These are phyloP conservation scores for Scleromitrula shiraiana DNA, from an alignment of 2,329 filamentous ascomycete genomes.

Conservation along the genomic window DNA sequence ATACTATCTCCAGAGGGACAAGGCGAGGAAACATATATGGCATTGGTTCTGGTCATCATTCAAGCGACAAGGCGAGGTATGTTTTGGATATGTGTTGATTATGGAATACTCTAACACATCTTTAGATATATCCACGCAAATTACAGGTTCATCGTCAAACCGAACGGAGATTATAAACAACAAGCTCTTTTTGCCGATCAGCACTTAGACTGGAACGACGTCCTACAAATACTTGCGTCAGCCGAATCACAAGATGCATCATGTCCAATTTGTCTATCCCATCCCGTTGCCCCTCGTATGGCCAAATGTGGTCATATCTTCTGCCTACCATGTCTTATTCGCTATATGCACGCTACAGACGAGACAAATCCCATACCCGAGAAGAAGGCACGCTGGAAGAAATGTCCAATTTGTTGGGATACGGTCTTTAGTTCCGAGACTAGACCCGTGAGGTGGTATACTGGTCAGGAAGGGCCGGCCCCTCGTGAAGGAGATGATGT, in stretches of 20 bases:
- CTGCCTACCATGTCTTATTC: conserved; percentile 84
- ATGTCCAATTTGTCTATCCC: conserved; percentile 91
- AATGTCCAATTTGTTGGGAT: conserved; percentile 94
- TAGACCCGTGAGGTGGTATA: conserved; percentile 82
- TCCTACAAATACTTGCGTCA: conserved; percentile 87
- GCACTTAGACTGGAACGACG: conserved; percentile 81
- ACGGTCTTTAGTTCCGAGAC: conserved; percentile 87
- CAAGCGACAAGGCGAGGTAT: conserved; percentile 81
- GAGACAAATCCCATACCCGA: conserved; percentile 51
- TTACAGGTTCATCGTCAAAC: conserved; percentile 92
- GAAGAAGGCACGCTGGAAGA: conserved; percentile 77
- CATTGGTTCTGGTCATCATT: conserved; percentile 80
- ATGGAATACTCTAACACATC: neutral
- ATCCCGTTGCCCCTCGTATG: conserved; percentile 91
- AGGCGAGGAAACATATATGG: conserved; percentile 72
- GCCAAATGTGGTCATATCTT: conserved; percentile 96
- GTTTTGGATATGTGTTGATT: conserved; percentile 20
- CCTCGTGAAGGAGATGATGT: conserved; percentile 83
- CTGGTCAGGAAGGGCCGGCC: conserved; percentile 74
- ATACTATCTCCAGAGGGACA: conserved; percentile 42
- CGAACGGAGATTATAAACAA: conserved; percentile 66
- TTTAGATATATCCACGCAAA: conserved; percentile 83
- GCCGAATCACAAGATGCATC: conserved; percentile 79
- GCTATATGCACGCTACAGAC: conserved; percentile 88
- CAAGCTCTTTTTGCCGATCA: conserved; percentile 83